phyloP scores from a whole-genome alignment of 208 protist species.

The Acanthamoeba sp. region DNA sequence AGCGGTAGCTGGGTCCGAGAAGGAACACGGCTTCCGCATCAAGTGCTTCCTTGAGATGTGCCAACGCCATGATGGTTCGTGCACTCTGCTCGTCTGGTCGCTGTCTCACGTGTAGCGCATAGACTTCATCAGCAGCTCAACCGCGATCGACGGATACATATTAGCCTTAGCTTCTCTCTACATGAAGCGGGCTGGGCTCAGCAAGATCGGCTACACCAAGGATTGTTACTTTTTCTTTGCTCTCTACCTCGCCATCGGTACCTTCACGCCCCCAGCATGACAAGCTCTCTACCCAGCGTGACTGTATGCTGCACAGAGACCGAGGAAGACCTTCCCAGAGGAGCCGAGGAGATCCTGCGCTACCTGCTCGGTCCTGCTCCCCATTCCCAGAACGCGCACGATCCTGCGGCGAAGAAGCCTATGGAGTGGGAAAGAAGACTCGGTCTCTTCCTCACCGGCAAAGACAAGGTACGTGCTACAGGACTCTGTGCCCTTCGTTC shows the following conservation, averaged over 20 bases:
- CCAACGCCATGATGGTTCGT: not conserved
- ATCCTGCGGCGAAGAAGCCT: not conserved
- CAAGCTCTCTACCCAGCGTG: not conserved
- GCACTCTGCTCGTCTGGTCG: not conserved
- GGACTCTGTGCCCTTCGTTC: not conserved
- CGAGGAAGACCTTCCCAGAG: constrained; percentile 13
- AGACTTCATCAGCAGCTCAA: not conserved
- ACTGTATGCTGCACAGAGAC: not conserved
- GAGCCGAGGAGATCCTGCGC: constrained; percentile 15
- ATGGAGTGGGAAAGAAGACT: constrained; percentile 5
- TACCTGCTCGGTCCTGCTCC: constrained; percentile 9
- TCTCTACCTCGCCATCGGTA: constrained; percentile 18
- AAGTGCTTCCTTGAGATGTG: constrained; percentile 9
- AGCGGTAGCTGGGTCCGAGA: not conserved
- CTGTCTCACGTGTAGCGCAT: not conserved
- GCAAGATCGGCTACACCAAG: not conserved
- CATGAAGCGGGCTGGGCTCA: constrained; percentile 27
- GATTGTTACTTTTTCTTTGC: constrained; percentile 58
- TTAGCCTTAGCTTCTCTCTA: constrained; percentile 1
- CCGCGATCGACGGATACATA: constrained; percentile 12
- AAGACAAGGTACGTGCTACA: constrained; percentile 17
- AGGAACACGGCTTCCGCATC: not conserved
- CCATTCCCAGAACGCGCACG: not conserved
- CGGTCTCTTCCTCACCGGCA: not conserved
- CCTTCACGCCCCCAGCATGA: not conserved